Conservation (phyloP, 352 stramenopile species). For the Hyphochytrium catenoides region DNA sequence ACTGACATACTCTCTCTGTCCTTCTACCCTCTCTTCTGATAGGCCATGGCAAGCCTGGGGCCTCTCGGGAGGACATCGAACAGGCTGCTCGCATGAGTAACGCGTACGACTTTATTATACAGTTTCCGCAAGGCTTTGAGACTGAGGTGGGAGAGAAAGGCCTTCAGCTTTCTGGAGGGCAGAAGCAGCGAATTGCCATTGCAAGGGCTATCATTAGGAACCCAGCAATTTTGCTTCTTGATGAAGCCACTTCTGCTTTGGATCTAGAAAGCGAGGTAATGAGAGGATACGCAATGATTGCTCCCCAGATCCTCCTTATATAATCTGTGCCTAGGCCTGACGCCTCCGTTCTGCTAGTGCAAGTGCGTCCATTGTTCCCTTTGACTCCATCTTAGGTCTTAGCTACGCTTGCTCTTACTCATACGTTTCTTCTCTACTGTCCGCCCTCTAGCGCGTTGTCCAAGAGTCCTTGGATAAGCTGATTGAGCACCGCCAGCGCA, state of each 20-base stretch:
- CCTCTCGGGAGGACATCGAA: conserved; percentile 7
- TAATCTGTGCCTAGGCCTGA: no score
- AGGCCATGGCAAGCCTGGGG: conserved; percentile 3
- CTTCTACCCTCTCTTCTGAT: conserved; percentile 65
- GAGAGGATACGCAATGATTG: no score
- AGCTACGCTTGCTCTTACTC: no score
- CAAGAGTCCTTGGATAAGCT: conserved; percentile 57
- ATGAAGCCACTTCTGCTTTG: conserved; percentile 54
- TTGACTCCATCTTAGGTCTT: no score
- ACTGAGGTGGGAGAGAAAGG: conserved; percentile 64
- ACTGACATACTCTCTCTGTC: no score
- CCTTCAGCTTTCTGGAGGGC: conserved; percentile 55
- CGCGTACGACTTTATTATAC: conserved; percentile 36
- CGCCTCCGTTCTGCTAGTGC: no score
- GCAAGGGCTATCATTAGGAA: conserved; percentile 63
- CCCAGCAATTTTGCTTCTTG: conserved; percentile 44
- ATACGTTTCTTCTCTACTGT: no score
- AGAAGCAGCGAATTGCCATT: conserved; percentile 81
- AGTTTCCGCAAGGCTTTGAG: conserved; percentile 48
- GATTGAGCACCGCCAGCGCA: conserved; percentile 27
- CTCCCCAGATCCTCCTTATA: no score
- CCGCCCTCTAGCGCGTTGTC: no score
- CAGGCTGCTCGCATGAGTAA: conserved; percentile 8
- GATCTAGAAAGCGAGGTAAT: conserved; percentile 31
- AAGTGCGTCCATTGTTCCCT: no score